These are phyloP conservation scores for Mucuna pruriens DNA, from an alignment of 306 rosid genomes.

Conservation along the genomic window DNA sequence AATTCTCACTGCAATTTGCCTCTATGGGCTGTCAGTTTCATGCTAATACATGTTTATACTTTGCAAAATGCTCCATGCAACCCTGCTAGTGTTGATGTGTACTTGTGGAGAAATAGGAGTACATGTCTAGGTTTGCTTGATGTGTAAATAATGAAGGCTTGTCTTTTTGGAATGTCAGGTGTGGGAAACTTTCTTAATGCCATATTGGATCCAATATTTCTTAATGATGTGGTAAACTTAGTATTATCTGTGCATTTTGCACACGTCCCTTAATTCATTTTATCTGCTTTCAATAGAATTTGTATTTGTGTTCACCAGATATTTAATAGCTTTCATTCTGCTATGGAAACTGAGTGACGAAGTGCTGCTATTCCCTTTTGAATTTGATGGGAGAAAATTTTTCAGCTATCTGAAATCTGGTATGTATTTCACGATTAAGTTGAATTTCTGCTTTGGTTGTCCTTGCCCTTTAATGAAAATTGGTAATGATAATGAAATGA, in stretches of 20 bases:
- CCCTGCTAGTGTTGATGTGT: constrained; percentile 23
- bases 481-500: constrained; percentile 14
- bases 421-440: constrained; percentile 42
- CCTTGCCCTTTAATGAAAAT: constrained; percentile 22
- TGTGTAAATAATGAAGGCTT: constrained; percentile 38
- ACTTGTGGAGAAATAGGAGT: constrained; percentile 4
- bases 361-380: constrained; percentile 62
- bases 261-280: constrained; percentile 36
- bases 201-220: constrained; percentile 70
- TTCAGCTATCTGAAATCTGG: constrained; percentile 86
- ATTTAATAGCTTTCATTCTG: constrained; percentile 80
- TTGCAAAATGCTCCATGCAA: constrained; percentile 8
- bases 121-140: constrained; percentile 22
- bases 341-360: constrained; percentile 74
- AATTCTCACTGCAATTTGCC: not conserved
- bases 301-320: constrained; percentile 59
- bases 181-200: constrained; percentile 81
- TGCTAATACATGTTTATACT: not conserved
- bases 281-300: constrained; percentile 37
- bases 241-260: constrained; percentile 50
- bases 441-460: constrained; percentile 23
- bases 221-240: constrained; percentile 81
- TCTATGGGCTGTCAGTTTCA: constrained; percentile 10
- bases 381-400: constrained; percentile 69
- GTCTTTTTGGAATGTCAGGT: constrained; percentile 57